Percentiles rank a stretch among this genome's conserved stretches.
phyloP scores from a whole-genome alignment of 2,329 filamentous ascomycete genomes.

The Chrysoporthe puriensis region DNA sequence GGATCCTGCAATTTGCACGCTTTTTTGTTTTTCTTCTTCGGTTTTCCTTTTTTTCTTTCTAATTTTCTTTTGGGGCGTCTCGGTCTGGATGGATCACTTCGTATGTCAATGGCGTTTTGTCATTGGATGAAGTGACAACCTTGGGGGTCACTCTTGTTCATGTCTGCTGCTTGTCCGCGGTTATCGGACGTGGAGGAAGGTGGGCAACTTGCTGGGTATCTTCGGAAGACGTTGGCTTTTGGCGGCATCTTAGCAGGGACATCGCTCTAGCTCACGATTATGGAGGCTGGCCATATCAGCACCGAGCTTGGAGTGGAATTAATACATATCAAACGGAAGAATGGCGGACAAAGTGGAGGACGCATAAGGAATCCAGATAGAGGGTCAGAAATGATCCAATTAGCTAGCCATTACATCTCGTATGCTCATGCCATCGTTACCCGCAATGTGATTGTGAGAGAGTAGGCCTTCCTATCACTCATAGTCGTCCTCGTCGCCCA shows the following conservation, averaged over 20 bases:
- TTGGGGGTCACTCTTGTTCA: background rate
- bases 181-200: background rate
- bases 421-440: conserved; percentile 26
- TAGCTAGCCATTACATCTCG: conserved; percentile 30
- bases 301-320: background rate
- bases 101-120: background rate
- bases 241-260: conserved; percentile 4
- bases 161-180: background rate
- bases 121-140: background rate
- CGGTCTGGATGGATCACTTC: background rate
- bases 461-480: conserved; percentile 37
- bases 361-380: background rate
- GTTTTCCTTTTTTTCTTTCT: background rate
- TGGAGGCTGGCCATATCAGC: conserved; percentile 6
- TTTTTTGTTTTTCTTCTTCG: background rate
- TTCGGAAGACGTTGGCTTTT: background rate
- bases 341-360: background rate
- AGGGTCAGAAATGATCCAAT: conserved; percentile 22
- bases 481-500: conserved; percentile 59
- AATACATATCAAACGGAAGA: background rate
- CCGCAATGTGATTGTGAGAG: background rate
- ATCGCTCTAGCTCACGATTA: conserved; percentile 13
- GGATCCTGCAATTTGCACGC: background rate
- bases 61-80: background rate
- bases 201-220: background rate